Base-by-base conservation (phyloP, 1,139 yeast genomes). In the Hyphopichia khmerensis region DNA sequence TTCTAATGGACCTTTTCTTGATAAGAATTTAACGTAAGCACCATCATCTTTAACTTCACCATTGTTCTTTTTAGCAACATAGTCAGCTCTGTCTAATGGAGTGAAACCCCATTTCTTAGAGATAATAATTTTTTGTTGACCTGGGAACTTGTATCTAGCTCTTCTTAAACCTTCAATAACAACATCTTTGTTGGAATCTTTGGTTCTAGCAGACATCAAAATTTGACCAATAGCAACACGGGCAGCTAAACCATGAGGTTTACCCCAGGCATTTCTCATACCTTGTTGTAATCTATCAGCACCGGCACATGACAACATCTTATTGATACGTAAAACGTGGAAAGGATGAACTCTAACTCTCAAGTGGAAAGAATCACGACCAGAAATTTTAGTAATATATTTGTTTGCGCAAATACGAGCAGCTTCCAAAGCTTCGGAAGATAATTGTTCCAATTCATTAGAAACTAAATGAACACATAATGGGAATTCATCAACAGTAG, bases 241-340 rank as follows among this genome's bases (percentile, higher is more conserved):
- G 68, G 99, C 99, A 65, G 98, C 99, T 70, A 91, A 84, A 82
- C 99, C 99, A 68, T 91, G 96, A 69, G 99, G 99, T 82, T 93
- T 93, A 88, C 99, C 99, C 98, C 98, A 93, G 72, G 99, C 99
- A 84, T 96, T 96, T 88, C 99, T 91, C 99, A 93, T 93, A 89
- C 99, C 99, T 82, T 95, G 98, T 83, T 93, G 99, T 80, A 93
- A 85, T 87, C 99, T 89, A 91, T 93, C 99, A 74, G 99, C 99
- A 87, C 99, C 99, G 80, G 99, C 99, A 84, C 99, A 93, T 69
- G 99, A 93, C 96, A 93, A 89, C 99, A 93, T 93, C 87, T 93
- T 93, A 93, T 93, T 93, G 84, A 93, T 93, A 82, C 99, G 88
- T 77, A 93, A 87, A 63, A 95, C 99, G 84, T 93, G 99, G 98